These are phyloP conservation scores for Mycena maculata DNA, from an alignment of 768 basidiomycete genomes.

Conservation along the genomic window DNA sequence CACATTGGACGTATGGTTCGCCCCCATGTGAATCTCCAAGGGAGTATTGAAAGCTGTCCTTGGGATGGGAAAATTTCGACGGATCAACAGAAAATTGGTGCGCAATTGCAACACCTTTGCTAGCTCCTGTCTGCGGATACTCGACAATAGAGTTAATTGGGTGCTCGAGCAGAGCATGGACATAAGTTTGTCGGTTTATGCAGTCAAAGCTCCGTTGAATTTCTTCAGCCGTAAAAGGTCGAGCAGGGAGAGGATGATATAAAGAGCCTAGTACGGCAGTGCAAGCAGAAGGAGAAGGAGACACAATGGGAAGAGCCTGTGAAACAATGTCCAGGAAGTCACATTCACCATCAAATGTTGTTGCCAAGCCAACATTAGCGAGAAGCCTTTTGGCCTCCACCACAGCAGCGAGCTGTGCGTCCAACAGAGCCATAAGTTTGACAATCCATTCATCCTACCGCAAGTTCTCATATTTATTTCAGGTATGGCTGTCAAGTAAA, in stretches of 20 bases:
- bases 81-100: slow-evolving; percentile 17
- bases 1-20: neutral
- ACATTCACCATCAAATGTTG: slow-evolving; percentile 7
- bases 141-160: slow-evolving; percentile 12
- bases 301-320: slow-evolving; percentile 1
- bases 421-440: slow-evolving; percentile 16
- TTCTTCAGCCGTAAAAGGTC: slow-evolving; percentile 6
- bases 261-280: neutral
- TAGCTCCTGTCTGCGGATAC: slow-evolving; percentile 9
- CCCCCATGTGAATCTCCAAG: slow-evolving; percentile 18
- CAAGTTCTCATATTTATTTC: no score
- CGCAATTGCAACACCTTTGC: slow-evolving; percentile 1
- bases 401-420: slow-evolving; percentile 9
- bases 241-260: slow-evolving; percentile 8
- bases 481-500: no score
- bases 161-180: slow-evolving; percentile 11
- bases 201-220: slow-evolving; percentile 1
- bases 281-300: neutral
- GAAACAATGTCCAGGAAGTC: slow-evolving; percentile 22
- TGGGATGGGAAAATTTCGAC: slow-evolving; percentile 1
- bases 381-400: slow-evolving; percentile 13
- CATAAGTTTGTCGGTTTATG: slow-evolving; percentile 21
- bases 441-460: no score
- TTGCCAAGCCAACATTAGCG: slow-evolving; percentile 17
- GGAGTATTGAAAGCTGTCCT: slow-evolving; percentile 14